Base-by-base conservation (phyloP, 176 grass and related monocot species). In the Cenchrus purpureus region DNA sequence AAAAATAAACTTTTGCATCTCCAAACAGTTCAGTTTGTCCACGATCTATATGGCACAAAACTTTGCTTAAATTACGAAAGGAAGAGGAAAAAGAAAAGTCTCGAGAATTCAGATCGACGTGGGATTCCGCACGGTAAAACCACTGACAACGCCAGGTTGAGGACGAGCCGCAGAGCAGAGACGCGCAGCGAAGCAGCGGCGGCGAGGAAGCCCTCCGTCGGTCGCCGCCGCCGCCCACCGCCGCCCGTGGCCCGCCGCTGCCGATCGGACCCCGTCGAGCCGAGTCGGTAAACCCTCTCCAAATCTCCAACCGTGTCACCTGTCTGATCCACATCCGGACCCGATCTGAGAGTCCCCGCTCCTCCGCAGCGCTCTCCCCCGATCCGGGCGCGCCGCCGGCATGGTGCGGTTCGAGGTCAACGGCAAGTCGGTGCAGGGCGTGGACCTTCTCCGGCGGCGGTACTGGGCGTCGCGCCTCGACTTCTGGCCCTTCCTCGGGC, bases 391-490 rank as follows among this genome's bases (percentile, higher is more conserved):
- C 62, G 75, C 68, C 74, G 68, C 44, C 52, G 61, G 46, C 89
- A 99, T 98, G 96, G 85, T 85, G 86, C 84, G 81, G 87, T 96
- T 90, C 82, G 91, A 94, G 76, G 91, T 99, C 79, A 91, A 85
- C 74, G 97, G 97, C 45, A 99, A 99, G 90, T 92, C 92, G 70
- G 97, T 99, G 90, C 86, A 99, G 69, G 90, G 88, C 58, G 90
- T 94, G 81, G 97, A 99, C 88, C 82, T 99, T 84, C 84, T 96
- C 83, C 74, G 84, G 79, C 91, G 84, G 42, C 88, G 94, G 28
- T 76, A 96, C 91, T 94, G 93, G 97, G 65, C 90, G 43, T 93
- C 88, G 90, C 97, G 97, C 65, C 56, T 99, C 22, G 93, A 99
- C 78, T 83, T 95, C 62, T 96, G 97, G 97, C 97, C 97, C 70